Conservation (phyloP, 2,329 filamentous ascomycete genomes). For the Cadophora gregata region DNA sequence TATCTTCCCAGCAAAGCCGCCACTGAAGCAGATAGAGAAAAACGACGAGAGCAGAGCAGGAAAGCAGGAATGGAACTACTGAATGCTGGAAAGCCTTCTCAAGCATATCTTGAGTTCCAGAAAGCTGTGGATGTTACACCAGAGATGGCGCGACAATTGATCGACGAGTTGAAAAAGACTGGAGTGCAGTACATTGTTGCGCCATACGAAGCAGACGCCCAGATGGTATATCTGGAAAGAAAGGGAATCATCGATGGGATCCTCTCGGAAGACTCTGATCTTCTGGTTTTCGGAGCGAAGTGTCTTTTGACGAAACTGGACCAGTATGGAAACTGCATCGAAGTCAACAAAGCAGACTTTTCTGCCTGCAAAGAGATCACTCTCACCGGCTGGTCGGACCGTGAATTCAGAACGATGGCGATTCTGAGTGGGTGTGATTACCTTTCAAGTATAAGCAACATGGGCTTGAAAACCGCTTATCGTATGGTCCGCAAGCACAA, state of each 20-base stretch:
- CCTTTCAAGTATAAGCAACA: slow-evolving; percentile 79
- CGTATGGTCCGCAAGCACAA: slow-evolving; percentile 90
- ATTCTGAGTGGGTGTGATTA: slow-evolving; percentile 98
- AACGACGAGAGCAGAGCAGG: slow-evolving; percentile 77
- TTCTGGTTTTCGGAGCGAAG: slow-evolving; percentile 93
- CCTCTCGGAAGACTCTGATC: slow-evolving; percentile 93
- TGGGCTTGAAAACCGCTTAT: slow-evolving; percentile 94
- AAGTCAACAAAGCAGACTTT: slow-evolving; percentile 90
- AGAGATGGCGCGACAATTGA: slow-evolving; percentile 89
- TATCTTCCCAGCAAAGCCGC: slow-evolving; percentile 90
- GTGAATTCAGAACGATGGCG: slow-evolving; percentile 91
- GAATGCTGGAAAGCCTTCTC: slow-evolving; percentile 77
- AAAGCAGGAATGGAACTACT: slow-evolving; percentile 78
- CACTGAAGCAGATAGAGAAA: slow-evolving; percentile 80
- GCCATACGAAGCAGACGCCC: slow-evolving; percentile 97
- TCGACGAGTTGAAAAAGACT: slow-evolving; percentile 85
- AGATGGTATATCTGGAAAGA: slow-evolving; percentile 91
- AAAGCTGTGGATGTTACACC: slow-evolving; percentile 96
- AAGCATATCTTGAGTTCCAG: slow-evolving; percentile 86
- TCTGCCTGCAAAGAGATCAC: slow-evolving; percentile 87
- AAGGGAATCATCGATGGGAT: slow-evolving; percentile 86
- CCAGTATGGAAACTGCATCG: slow-evolving; percentile 89
- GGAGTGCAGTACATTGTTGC: slow-evolving; percentile 89
- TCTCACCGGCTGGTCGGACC: slow-evolving; percentile 88
- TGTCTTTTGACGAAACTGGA: slow-evolving; percentile 92